Conservation (phyloP, 345 rosid species). For the Stellera chamaejasme region DNA sequence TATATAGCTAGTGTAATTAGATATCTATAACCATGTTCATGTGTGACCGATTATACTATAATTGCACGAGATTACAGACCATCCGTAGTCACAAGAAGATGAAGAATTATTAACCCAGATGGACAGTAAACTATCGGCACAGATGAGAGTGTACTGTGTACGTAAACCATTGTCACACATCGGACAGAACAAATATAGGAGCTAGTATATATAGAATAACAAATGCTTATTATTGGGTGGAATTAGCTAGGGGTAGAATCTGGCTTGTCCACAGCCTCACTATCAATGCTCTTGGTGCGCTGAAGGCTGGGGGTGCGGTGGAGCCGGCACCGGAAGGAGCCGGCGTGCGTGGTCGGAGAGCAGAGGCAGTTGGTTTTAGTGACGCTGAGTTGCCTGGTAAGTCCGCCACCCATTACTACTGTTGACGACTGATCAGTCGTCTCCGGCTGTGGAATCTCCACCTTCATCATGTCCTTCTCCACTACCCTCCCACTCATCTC, state of each 20-base stretch:
- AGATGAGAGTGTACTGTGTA: too few relatives aligned
- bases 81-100: too few relatives aligned
- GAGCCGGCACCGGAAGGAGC: constrained; percentile 54
- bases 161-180: neutral
- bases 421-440: constrained; percentile 12
- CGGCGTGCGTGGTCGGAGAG: constrained; percentile 69
- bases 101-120: too few relatives aligned
- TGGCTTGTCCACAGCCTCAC: constrained; percentile 24
- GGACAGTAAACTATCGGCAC: too few relatives aligned
- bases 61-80: too few relatives aligned
- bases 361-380: constrained; percentile 54
- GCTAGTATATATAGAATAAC: neutral
- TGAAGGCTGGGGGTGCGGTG: constrained; percentile 43
- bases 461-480: constrained; percentile 17
- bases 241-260: constrained; percentile 6
- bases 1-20: too few relatives aligned
- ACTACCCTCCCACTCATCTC: constrained; percentile 15
- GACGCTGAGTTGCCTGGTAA: constrained; percentile 47
- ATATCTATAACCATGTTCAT: too few relatives aligned
- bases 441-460: constrained; percentile 20
- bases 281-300: constrained; percentile 51
- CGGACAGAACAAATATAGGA: neutral
- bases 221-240: neutral
- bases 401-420: constrained; percentile 10
- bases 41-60: too few relatives aligned